Evolutionary conservation across 2,329 filamentous ascomycete species (phyloP).

Genomic region (Simplicillium sp.): DNA sequence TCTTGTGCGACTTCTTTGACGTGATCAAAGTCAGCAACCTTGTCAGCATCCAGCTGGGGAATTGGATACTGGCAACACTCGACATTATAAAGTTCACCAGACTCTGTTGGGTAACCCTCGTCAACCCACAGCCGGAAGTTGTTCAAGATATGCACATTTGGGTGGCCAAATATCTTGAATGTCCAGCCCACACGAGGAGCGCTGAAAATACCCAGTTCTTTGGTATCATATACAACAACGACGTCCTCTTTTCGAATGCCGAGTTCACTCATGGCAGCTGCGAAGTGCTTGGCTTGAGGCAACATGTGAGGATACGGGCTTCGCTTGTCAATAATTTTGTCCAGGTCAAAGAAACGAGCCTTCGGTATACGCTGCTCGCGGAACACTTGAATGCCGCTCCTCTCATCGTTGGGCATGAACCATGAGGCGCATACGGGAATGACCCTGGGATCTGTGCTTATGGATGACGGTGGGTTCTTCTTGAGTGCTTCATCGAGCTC

Average conservation of each 20-base stretch:
- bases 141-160: slow-evolving; percentile 81
- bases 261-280: slow-evolving; percentile 77
- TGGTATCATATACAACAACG: slow-evolving; percentile 88
- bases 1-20: slow-evolving; percentile 70
- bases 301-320: slow-evolving; percentile 97
- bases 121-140: slow-evolving; percentile 95
- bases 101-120: slow-evolving; percentile 70
- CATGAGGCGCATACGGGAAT: slow-evolving; percentile 88
- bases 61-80: slow-evolving; percentile 58
- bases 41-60: slow-evolving; percentile 47
- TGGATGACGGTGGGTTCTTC: slow-evolving; percentile 69
- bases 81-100: slow-evolving; percentile 61
- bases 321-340: slow-evolving; percentile 77
- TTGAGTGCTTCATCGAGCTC: slow-evolving; percentile 75
- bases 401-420: slow-evolving; percentile 90
- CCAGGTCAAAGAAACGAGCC: slow-evolving; percentile 92
- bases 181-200: slow-evolving; percentile 94
- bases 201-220: slow-evolving; percentile 87
- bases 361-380: slow-evolving; percentile 75
- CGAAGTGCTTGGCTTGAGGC: slow-evolving; percentile 70
- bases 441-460: slow-evolving; percentile 73
- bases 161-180: slow-evolving; percentile 79
- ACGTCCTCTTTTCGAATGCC: slow-evolving; percentile 82
- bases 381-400: slow-evolving; percentile 74
- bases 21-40: slow-evolving; percentile 74